Conservation (phyloP, 345 rosid genomes). For the Moricandia arvensis region DNA sequence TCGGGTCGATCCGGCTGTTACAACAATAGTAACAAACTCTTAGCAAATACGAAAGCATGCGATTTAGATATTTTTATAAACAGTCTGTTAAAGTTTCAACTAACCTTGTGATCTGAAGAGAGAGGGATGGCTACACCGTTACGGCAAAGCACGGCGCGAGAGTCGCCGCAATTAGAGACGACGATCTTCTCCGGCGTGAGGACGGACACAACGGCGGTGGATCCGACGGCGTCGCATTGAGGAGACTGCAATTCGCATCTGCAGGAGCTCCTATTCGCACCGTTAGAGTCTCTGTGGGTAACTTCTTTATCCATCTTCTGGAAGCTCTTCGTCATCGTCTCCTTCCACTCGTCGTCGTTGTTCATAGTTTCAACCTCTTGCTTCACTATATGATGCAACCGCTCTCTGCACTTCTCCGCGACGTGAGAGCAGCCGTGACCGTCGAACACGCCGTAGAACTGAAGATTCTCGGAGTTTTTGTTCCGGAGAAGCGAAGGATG, state of each 20-base stretch:
- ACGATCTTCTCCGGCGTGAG: constrained; percentile 65
- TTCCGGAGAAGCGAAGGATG: constrained; percentile 42
- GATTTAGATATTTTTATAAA: neutral
- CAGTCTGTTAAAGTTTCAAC: neutral
- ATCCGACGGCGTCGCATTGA: constrained; percentile 85
- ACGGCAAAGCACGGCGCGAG: constrained; percentile 85
- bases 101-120: constrained; percentile 79
- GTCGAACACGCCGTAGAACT: constrained; percentile 81
- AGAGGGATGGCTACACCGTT: constrained; percentile 70
- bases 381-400: constrained; percentile 42
- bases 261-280: constrained; percentile 37
- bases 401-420: constrained; percentile 38
- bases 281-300: constrained; percentile 26
- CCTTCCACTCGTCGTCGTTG: constrained; percentile 49
- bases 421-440: constrained; percentile 99
- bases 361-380: constrained; percentile 26
- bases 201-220: constrained; percentile 74
- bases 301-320: constrained; percentile 67
- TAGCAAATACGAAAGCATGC: neutral
- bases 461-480: constrained; percentile 27
- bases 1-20: constrained; percentile 88
- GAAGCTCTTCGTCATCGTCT: constrained; percentile 56
- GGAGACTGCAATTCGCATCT: constrained; percentile 77
- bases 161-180: constrained; percentile 89
- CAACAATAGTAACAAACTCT: neutral